Evolutionary conservation across 495 filamentous ascomycete species (phyloP), one percentile per base, ranked within the genome.

Genomic region (Lichina pygmaea): DNA sequence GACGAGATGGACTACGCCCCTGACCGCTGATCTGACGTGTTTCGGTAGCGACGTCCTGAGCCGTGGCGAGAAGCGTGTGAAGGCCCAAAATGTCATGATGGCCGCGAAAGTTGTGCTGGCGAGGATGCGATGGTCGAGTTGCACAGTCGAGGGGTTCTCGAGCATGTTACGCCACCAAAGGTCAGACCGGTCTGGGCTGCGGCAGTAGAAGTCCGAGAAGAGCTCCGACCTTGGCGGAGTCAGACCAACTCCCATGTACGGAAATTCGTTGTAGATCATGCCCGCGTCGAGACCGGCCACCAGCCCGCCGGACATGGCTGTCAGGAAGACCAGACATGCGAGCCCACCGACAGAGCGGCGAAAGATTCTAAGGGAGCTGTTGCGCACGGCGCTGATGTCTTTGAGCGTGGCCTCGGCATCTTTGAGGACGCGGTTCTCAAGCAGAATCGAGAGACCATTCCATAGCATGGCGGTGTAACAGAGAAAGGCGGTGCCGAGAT

Each of bases 241-340:
- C 33, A 85, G 65, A 2, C 82, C 82, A 1, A 66, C 60, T 32
- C 91, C 89, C 89, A 97, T 97, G 55, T 70, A 81, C 1, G 91
- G 91, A 56, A 95, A 94, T 53, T 95, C 83, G 56, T 95, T 95
- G 64, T 97, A 97, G 55, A 97, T 93, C 12, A 97, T 63, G 10
- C 89, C 89, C 11, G 89, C 89, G 54, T 97, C 89, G 17, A 97
- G 72, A 32, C 89, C 89, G 2, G 89, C 89, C 31, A 97, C 89
- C 7, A 97, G 67, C 10, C 75, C 89, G 42, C 89, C 89, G 4
- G 89, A 94, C 63, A 97, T 77, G 48, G 79, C 85, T 8, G 89
- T 95, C 9, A 65, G 68, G 63, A 92, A 93, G 46, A 93, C 78
- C 46, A 95, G 68, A 6, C 64, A 60, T 7, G 75, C 71, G 33